Evolutionary conservation across 345 rosid species (phyloP).

Genomic region (Tarenaya hassleriana): DNA sequence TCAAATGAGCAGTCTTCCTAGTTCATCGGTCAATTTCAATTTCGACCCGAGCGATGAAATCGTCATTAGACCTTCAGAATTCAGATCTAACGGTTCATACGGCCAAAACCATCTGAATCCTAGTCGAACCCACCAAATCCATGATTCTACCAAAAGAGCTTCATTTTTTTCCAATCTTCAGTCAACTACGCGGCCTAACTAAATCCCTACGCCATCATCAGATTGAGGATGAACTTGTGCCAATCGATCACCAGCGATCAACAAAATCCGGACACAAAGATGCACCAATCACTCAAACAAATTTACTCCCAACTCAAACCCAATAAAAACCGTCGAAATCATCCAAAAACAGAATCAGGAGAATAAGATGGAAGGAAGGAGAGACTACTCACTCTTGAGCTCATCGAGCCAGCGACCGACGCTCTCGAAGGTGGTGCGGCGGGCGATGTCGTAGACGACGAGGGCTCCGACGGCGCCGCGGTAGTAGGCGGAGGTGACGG

Average conservation of each 20-base stretch:
- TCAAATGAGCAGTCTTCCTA: not conserved
- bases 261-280: not conserved
- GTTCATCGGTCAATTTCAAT: not conserved
- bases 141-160: conserved; percentile 4
- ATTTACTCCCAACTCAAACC: not conserved
- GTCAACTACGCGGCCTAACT: conserved; percentile 11
- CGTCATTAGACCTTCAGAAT: not conserved
- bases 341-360: not conserved
- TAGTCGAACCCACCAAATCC: not conserved
- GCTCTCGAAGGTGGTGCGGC: conserved; percentile 64
- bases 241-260: not conserved
- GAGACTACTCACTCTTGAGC: conserved; percentile 50
- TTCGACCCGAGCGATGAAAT: not conserved
- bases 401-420: conserved; percentile 87
- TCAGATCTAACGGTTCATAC: not conserved
- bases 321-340: not conserved
- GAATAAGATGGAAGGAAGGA: not conserved
- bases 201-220: too few species aligned
- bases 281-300: not conserved
- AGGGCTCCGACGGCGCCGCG: conserved; percentile 93
- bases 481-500: conserved; percentile 91
- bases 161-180: conserved; percentile 4
- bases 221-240: not conserved
- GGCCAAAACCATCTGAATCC: not conserved
- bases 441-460: conserved; percentile 73